Conservation (phyloP, 495 filamentous ascomycete species). For the Penicillium verhagenii region DNA sequence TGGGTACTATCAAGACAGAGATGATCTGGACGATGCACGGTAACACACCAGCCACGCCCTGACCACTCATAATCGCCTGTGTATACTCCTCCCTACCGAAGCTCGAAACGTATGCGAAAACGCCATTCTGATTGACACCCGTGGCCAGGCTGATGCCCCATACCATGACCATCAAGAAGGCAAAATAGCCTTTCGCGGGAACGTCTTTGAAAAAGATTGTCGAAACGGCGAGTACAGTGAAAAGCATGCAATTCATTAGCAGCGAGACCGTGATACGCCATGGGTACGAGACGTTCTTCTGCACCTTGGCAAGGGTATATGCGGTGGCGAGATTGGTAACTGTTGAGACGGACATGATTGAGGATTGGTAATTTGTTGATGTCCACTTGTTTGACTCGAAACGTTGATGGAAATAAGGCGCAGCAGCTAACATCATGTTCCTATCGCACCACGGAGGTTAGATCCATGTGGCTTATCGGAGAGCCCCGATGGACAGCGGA, state of each 20-base stretch:
- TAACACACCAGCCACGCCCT: slow-evolving; percentile 88
- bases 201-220: slow-evolving; percentile 63
- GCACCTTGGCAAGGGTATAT: slow-evolving; percentile 72
- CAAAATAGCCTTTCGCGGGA: slow-evolving; percentile 66
- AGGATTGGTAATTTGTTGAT: slow-evolving; percentile 76
- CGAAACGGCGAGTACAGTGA: slow-evolving; percentile 75
- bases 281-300: slow-evolving; percentile 78
- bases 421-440: slow-evolving; percentile 98
- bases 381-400: slow-evolving; percentile 71
- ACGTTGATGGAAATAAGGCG: slow-evolving; percentile 86
- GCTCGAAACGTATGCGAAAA: slow-evolving; percentile 85
- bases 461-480: not conserved
- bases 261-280: slow-evolving; percentile 75
- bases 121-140: slow-evolving; percentile 88
- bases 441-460: slow-evolving; percentile 39
- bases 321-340: slow-evolving; percentile 74
- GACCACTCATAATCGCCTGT: slow-evolving; percentile 94
- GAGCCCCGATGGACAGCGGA: not conserved
- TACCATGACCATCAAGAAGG: slow-evolving; percentile 82
- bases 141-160: slow-evolving; percentile 71
- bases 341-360: slow-evolving; percentile 83
- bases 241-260: slow-evolving; percentile 67
- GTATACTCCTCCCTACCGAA: slow-evolving; percentile 85
- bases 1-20: slow-evolving; percentile 69
- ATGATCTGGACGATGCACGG: slow-evolving; percentile 83